Percentiles rank a stretch among this genome's conserved stretches.
These are phyloP conservation scores for Dothistroma septosporum DNA, from an alignment of 2,329 filamentous ascomycete genomes.

Conservation along the genomic window DNA sequence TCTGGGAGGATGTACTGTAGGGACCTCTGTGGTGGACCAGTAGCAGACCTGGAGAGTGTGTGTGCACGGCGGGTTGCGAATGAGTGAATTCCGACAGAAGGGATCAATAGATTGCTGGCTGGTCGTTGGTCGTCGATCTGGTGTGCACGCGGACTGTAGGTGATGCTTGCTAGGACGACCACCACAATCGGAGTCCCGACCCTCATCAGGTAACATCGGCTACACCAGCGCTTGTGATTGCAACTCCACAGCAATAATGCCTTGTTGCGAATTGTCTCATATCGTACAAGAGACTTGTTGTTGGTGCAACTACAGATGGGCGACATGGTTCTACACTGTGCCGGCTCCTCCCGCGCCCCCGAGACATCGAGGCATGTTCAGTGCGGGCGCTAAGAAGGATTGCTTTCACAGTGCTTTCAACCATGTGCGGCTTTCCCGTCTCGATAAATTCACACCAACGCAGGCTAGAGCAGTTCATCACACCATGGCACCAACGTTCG, in stretches of 20 bases:
- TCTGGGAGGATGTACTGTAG: background rate
- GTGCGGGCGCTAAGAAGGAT: background rate
- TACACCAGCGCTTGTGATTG: background rate
- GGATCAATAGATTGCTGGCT: slow-evolving; percentile 1
- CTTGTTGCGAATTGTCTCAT: background rate
- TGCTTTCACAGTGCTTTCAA: too few relatives aligned
- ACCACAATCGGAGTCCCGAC: background rate
- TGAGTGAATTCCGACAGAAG: background rate
- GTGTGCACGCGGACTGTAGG: background rate
- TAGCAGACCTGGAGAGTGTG: background rate
- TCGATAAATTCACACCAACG: background rate
- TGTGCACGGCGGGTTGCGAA: background rate
- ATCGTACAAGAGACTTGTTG: background rate
- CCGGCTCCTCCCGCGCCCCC: background rate
- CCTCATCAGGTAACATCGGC: background rate
- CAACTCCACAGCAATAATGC: background rate
- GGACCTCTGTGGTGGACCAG: background rate
- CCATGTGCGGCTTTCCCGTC: background rate
- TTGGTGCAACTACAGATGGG: too few relatives aligned
- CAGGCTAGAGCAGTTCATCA: background rate
- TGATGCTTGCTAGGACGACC: background rate
- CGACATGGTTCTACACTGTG: background rate
- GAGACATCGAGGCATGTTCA: background rate
- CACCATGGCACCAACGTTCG: background rate
- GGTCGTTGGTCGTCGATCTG: background rate